Conservation (phyloP, 2,329 filamentous ascomycete genomes). For the Aspergillus unguis region DNA sequence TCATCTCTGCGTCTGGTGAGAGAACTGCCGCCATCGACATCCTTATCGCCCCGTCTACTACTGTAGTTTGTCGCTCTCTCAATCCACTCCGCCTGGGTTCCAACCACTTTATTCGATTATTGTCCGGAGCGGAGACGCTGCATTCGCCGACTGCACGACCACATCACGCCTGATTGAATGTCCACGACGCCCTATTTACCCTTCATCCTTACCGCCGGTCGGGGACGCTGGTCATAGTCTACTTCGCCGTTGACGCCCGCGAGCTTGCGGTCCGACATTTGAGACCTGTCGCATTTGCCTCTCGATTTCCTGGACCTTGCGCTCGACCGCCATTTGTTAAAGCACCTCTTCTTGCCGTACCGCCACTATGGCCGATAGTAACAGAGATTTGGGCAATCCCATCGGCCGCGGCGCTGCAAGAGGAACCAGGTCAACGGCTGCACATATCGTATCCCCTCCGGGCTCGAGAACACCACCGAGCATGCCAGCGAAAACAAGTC, state of each 20-base stretch:
- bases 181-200: constrained; percentile 1
- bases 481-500: constrained; percentile 47
- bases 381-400: constrained; percentile 17
- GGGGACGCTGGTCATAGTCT: not conserved
- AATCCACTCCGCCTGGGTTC: constrained; percentile 15
- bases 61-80: constrained; percentile 11
- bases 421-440: constrained; percentile 21
- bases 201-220: constrained; percentile 2
- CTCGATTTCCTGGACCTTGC: constrained; percentile 11
- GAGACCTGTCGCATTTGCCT: constrained; percentile 22
- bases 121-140: constrained; percentile 22
- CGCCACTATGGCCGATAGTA: constrained; percentile 23
- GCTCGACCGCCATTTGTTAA: constrained; percentile 17
- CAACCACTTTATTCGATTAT: constrained; percentile 20
- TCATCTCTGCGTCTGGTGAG: constrained; percentile 22
- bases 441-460: constrained; percentile 48
- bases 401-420: constrained; percentile 19
- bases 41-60: constrained; percentile 7
- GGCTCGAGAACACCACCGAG: constrained; percentile 61
- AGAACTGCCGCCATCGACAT: constrained; percentile 5
- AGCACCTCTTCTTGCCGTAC: constrained; percentile 5
- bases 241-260: constrained; percentile 8
- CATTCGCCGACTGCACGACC: constrained; percentile 21
- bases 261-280: constrained; percentile 16
- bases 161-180: constrained; percentile 19